Conservation (phyloP, 345 rosid species). For the Nephelium lappaceum region DNA sequence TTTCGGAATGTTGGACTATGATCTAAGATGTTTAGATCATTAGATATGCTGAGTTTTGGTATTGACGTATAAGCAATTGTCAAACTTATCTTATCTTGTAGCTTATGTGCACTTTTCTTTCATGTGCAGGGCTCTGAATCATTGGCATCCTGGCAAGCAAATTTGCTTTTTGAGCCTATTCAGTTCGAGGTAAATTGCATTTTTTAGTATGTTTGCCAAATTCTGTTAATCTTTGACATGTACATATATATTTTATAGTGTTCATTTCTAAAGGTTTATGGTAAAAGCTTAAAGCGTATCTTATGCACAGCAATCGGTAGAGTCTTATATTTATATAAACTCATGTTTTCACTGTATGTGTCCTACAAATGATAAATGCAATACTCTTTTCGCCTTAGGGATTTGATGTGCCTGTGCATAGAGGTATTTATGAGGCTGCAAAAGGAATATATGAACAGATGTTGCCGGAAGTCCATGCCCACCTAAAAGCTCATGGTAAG, state of each 20-base stretch:
- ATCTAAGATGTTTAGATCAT: not conserved
- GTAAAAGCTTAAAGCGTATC: not conserved
- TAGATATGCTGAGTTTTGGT: not conserved
- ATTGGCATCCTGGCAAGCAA: conserved; percentile 94
- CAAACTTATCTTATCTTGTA: not conserved
- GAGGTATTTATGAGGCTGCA: conserved; percentile 99
- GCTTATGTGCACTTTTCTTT: conserved; percentile 10
- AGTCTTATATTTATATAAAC: not conserved
- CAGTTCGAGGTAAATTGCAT: conserved; percentile 66
- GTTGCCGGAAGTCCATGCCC: conserved; percentile 83
- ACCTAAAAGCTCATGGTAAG: conserved; percentile 63
- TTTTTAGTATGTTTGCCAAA: not conserved
- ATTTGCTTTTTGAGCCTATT: conserved; percentile 89
- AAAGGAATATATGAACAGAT: conserved; percentile 90
- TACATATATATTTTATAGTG: not conserved
- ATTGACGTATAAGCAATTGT: not conserved
- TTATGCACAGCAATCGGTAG: not conserved
- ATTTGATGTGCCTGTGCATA: conserved; percentile 76
- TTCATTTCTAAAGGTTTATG: not conserved
- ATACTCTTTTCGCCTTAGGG: conserved; percentile 49
- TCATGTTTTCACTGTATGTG: not conserved
- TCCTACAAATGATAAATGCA: not conserved
- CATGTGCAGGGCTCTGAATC: conserved; percentile 83
- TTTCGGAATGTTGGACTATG: conserved; percentile 1
- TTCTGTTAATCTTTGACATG: not conserved